Conservation (phyloP, 345 rosid species). For the Passiflora organensis region DNA sequence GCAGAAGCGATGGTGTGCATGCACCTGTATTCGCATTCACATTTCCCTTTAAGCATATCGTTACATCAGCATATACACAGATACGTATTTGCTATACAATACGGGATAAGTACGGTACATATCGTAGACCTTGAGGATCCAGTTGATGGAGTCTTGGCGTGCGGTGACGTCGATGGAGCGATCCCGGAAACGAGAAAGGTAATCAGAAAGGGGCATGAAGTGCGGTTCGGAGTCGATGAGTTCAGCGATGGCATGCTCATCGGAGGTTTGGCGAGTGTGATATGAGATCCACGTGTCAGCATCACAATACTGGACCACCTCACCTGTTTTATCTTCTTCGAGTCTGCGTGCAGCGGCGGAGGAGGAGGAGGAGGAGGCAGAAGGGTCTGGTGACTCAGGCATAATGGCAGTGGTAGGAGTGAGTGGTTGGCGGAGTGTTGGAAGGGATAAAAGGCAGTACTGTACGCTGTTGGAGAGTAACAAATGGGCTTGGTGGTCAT, state of each 20-base stretch:
- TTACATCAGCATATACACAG: background rate
- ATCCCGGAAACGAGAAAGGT: slow-evolving; percentile 39
- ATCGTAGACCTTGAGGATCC: slow-evolving; percentile 50
- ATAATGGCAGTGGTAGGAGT: background rate
- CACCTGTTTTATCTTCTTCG: slow-evolving; percentile 25
- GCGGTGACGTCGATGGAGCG: slow-evolving; percentile 45
- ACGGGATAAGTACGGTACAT: too few species aligned
- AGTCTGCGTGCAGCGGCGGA: slow-evolving; percentile 15
- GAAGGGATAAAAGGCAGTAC: slow-evolving; percentile 3
- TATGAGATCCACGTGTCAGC: slow-evolving; percentile 19
- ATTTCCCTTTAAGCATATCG: too few species aligned
- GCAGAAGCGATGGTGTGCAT: slow-evolving; percentile 39
- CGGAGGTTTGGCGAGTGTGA: slow-evolving; percentile 11
- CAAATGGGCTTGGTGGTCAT: slow-evolving; percentile 14
- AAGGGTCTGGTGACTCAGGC: slow-evolving; percentile 3
- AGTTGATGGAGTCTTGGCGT: slow-evolving; percentile 64
- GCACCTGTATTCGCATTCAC: slow-evolving; percentile 39
- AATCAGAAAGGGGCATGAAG: slow-evolving; percentile 36
- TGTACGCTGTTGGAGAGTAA: slow-evolving; percentile 7
- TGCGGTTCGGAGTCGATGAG: slow-evolving; percentile 38
- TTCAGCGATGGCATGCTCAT: slow-evolving; percentile 13
- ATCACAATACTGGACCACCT: slow-evolving; percentile 17
- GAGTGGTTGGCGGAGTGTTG: slow-evolving; percentile 2
- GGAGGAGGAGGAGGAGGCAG: slow-evolving; percentile 1
- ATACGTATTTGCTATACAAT: background rate